Evolutionary conservation across 148 eudicot species (phyloP).

Genomic region (Vaccinium corymbosum): DNA sequence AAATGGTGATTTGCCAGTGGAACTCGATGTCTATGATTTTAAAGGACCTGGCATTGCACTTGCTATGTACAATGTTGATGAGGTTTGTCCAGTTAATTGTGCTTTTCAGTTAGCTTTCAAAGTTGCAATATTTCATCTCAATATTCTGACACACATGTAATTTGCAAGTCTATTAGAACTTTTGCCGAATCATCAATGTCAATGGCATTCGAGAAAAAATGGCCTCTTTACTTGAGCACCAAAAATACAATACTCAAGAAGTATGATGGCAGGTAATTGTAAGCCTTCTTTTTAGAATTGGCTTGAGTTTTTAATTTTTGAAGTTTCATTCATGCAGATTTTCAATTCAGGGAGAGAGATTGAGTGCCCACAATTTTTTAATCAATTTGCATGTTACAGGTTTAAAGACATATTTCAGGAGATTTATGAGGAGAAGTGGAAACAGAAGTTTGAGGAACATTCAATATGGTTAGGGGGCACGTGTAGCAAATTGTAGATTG

Average conservation of each 20-base stretch:
- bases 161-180: constrained; percentile 58
- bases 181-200: constrained; percentile 81
- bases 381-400: constrained; percentile 29
- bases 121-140: constrained; percentile 8
- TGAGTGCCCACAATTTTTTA: not conserved
- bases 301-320: not conserved
- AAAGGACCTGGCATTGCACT: constrained; percentile 75
- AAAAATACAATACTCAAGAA: constrained; percentile 75
- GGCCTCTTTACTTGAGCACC: constrained; percentile 76
- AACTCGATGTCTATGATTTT: constrained; percentile 63
- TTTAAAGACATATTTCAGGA: constrained; percentile 78
- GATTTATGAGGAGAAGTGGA: constrained; percentile 72
- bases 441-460: constrained; percentile 60
- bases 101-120: not conserved
- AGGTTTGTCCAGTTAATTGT: constrained; percentile 33
- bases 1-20: constrained; percentile 51
- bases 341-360: constrained; percentile 5
- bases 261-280: constrained; percentile 71
- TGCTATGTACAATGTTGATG: constrained; percentile 79
- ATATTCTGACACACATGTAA: constrained; percentile 14
- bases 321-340: not conserved
- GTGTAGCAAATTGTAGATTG: not conserved
- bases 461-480: constrained; percentile 58
- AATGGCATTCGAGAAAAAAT: constrained; percentile 59
- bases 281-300: not conserved